Base-by-base conservation (phyloP, 2,329 filamentous ascomycete species). In the Aspergillus brunneoviolaceus region DNA sequence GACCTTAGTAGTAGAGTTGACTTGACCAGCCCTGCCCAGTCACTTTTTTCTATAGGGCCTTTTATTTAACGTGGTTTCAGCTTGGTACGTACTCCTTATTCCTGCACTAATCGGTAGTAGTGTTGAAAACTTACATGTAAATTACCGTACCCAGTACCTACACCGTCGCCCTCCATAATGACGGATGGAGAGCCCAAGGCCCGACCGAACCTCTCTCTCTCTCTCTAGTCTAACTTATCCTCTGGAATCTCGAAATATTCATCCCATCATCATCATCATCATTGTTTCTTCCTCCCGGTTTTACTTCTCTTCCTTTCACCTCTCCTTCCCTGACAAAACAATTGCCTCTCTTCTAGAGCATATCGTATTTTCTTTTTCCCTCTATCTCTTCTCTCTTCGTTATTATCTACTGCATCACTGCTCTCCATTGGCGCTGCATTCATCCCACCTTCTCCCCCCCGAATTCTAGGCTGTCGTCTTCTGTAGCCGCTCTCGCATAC, bases 401-500 rank as follows among this genome's bases (percentile, higher is more conserved):
- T 19, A 7, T 45, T 45, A 45, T 16, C 3, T 19, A 45, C 16
- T 45, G 39, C 39, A 45, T 45, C 9, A 19, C 16, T 45, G 39
- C 39, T 45, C 9, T 19, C 27, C 14, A n/a, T 45, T 45, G 39
- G 39, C 39, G 39, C 39, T 45, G 39, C 39, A 19, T 31, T 58
- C 56, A 59, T 49, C 35, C 49, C 48, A 35, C 55, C 31, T 49
- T 59, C 49, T 35, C 51, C 29, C 50, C 51, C 29, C 35, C 52
- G 31, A 29, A 25, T 55, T 33, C 39, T 25, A 21, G 53, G 39
- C 39, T 45, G 31, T 55, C 52, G 23, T 58, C 25, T 52, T 35
- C 53, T 55, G 53, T 61, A 63, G 62, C 60, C 64, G 65, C 65
- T 60, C 58, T 63, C 59, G 50, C 65, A 64, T 63, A 60, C 49